phyloP scores from a whole-genome alignment of 2,329 filamentous ascomycete genomes.

The Epichloe brachyelytri region DNA sequence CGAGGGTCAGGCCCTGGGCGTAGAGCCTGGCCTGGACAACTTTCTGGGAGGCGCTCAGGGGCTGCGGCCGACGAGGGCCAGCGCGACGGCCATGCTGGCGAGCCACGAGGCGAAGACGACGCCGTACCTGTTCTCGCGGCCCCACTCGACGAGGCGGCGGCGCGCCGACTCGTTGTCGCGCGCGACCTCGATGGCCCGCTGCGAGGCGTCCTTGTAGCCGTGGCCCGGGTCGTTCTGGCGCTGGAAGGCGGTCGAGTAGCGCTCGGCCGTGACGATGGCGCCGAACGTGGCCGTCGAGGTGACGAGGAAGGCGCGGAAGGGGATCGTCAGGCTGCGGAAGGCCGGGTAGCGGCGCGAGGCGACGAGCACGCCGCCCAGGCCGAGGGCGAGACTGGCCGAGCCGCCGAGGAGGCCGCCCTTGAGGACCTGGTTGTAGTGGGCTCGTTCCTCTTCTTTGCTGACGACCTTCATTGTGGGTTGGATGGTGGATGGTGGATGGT shows the following conservation, averaged over 20 bases:
- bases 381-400: constrained; percentile 50
- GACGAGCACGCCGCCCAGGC: constrained; percentile 52
- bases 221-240: constrained; percentile 52
- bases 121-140: constrained; percentile 68
- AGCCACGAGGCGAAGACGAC: constrained; percentile 78
- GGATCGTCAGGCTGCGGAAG: constrained; percentile 72
- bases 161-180: constrained; percentile 41
- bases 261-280: constrained; percentile 81
- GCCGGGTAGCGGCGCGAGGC: constrained; percentile 61
- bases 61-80: constrained; percentile 66
- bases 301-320: constrained; percentile 83
- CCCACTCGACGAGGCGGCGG: constrained; percentile 58
- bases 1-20: constrained; percentile 77
- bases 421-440: constrained; percentile 71
- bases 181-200: constrained; percentile 41
- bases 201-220: constrained; percentile 51
- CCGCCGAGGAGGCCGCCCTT: constrained; percentile 69
- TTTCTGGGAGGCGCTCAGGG: constrained; percentile 67
- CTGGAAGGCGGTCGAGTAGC: constrained; percentile 52
- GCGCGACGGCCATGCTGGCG: constrained; percentile 61
- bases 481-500: background rate
- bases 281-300: constrained; percentile 71
- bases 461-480: constrained; percentile 69
- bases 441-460: constrained; percentile 81
- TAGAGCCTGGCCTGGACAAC: constrained; percentile 90